Evolutionary conservation across 176 grass and related monocot genomes (phyloP).

Genomic region (Pharus latifolius): DNA sequence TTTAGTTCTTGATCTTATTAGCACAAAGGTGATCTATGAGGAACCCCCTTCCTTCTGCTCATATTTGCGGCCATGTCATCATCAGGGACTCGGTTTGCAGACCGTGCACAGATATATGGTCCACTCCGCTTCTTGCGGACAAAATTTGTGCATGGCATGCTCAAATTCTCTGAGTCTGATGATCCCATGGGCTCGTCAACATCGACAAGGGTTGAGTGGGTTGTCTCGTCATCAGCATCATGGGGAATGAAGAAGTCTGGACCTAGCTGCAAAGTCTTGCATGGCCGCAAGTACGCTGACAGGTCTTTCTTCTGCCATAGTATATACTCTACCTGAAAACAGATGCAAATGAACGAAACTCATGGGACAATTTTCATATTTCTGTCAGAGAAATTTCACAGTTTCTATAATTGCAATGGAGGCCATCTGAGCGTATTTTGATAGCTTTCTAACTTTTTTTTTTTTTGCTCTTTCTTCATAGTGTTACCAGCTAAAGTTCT

Average conservation of each 20-base stretch:
- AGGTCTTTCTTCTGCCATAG: slow-evolving; percentile 64
- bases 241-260: slow-evolving; percentile 95
- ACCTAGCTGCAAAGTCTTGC: slow-evolving; percentile 84
- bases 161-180: slow-evolving; percentile 87
- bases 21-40: slow-evolving; percentile 90
- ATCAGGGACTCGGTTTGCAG: slow-evolving; percentile 53
- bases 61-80: slow-evolving; percentile 76
- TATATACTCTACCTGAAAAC: slow-evolving; percentile 80
- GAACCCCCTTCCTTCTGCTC: slow-evolving; percentile 93
- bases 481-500: not conserved
- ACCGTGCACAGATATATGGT: slow-evolving; percentile 62
- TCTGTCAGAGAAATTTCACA: not conserved
- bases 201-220: slow-evolving; percentile 78
- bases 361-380: slow-evolving; percentile 4
- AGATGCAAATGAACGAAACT: not conserved
- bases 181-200: slow-evolving; percentile 77
- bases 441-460: not conserved
- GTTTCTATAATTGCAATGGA: not conserved
- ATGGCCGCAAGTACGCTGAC: slow-evolving; percentile 61
- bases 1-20: slow-evolving; percentile 39
- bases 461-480: slow-evolving; percentile 2
- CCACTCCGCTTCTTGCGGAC: slow-evolving; percentile 53
- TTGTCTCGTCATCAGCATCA: slow-evolving; percentile 86
- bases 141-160: slow-evolving; percentile 47
- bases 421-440: not conserved